These are phyloP conservation scores for Ophiostoma triangulosporum DNA, from an alignment of 2,329 filamentous ascomycete genomes.

Conservation along the genomic window DNA sequence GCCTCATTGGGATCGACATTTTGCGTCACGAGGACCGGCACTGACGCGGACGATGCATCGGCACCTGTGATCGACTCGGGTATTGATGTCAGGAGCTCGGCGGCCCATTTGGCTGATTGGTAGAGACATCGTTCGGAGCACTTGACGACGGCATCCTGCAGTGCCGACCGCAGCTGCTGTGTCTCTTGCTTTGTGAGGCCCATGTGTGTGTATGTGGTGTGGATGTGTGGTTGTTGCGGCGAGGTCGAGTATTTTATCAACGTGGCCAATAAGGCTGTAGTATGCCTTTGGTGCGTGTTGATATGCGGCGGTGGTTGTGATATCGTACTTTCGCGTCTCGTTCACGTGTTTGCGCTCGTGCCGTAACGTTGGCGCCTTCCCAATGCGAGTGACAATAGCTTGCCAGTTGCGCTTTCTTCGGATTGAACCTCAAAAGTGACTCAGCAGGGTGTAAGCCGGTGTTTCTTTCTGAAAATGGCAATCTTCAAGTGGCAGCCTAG, in stretches of 20 bases:
- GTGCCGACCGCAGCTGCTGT: constrained; percentile 53
- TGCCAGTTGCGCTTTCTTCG: background rate
- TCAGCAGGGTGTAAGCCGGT: background rate
- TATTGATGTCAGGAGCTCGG: constrained; percentile 81
- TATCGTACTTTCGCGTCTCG: background rate
- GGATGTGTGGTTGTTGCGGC: background rate
- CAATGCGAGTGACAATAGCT: background rate
- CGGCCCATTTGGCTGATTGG: constrained; percentile 94
- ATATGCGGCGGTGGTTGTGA: background rate
- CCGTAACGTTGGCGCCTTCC: background rate
- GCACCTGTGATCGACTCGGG: constrained; percentile 41
- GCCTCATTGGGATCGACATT: constrained; percentile 60
- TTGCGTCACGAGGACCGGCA: constrained; percentile 31
- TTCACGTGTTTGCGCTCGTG: background rate
- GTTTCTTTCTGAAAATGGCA: background rate
- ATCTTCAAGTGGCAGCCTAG: no score
- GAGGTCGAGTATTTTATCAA: background rate
- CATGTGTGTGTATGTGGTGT: constrained; percentile 24
- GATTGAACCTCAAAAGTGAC: no score
- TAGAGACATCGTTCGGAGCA: constrained; percentile 93
- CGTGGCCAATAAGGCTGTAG: background rate
- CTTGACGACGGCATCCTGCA: constrained; percentile 76
- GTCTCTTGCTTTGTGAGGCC: constrained; percentile 41
- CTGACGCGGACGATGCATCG: constrained; percentile 29
- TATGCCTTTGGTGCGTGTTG: background rate